Evolutionary conservation across 225 moss, liverwort and hornwort species (phyloP).

Genomic region (Polytrichum commune): DNA sequence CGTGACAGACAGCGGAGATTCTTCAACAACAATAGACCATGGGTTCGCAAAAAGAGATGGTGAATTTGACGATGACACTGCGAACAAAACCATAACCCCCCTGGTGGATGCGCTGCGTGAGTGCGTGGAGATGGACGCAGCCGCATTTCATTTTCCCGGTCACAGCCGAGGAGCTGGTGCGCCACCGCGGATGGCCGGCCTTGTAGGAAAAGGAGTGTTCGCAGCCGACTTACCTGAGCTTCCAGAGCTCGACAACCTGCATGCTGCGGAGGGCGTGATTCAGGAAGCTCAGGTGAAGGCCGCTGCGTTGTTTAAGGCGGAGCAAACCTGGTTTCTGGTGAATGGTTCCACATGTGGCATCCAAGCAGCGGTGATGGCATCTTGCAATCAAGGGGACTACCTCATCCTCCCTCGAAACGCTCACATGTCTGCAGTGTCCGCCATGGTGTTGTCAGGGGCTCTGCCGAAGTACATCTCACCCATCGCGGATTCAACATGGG

Average conservation of each 20-base stretch:
- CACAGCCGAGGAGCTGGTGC: constrained; percentile 75
- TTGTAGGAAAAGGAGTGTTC: constrained; percentile 47
- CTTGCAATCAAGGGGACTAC: constrained; percentile 63
- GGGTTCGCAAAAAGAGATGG: constrained; percentile 2
- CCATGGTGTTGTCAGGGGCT: constrained; percentile 83
- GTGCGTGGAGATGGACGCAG: constrained; percentile 60
- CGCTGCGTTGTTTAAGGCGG: constrained; percentile 68
- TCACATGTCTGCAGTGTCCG: constrained; percentile 82
- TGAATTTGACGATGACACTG: constrained; percentile 9
- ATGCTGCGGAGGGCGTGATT: constrained; percentile 68
- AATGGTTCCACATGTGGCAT: constrained; percentile 94
- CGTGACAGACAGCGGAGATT: too few species aligned
- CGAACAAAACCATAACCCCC: constrained; percentile 23
- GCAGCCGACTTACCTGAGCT: constrained; percentile 77
- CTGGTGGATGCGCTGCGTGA: constrained; percentile 50
- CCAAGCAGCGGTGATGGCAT: constrained; percentile 88
- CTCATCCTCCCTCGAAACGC: constrained; percentile 82
- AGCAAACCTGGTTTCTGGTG: constrained; percentile 81
- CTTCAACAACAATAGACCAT: not conserved
- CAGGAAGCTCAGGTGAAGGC: constrained; percentile 63
- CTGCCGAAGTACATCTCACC: constrained; percentile 71
- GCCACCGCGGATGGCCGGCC: constrained; percentile 45
- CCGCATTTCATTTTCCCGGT: constrained; percentile 88
- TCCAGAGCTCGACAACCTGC: constrained; percentile 89
- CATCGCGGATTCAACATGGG: constrained; percentile 49